Evolutionary conservation across 176 grass and related monocot species (phyloP), one percentile per base, ranked within the genome.

Genomic region (Microstegium vimineum): DNA sequence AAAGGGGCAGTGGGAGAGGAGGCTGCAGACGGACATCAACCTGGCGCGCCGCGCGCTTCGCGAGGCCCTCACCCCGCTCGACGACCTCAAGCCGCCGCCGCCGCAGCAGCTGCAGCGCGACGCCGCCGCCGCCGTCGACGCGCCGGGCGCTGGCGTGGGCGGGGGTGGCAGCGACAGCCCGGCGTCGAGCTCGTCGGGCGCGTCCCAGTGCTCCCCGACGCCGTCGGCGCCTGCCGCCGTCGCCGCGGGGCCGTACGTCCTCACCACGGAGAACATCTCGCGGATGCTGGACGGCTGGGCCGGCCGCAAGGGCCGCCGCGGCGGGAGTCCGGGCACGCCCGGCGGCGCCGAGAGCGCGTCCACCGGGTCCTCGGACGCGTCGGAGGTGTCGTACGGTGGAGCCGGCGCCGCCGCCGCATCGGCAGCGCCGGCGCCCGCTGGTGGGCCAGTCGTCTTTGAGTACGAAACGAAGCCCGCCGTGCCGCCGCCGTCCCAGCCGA

Each of bases 1-100:
- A 67, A 97, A 97, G 80, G 90, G 90, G 5, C 94, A 92, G 82
- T 97, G 94, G 92, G 94, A 94, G 88, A 74, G 86, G 74, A 61
- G 90, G 8, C 74, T 97, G 18, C 94, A 97, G 80, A 97, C 90
- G 7, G 88, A 97, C 86, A 91, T 94, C 81, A 73, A 89, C 92
- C 83, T 85, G 66, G 94, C 92, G 1, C 91, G 91, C 63, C 90
- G 87, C 61, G 92, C 90, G 42, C 83, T 97, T 1, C 75, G 81
- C 5, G 88, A 97, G 59, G 94, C 94, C 0, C 76, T 94, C 1
- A 86, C 88, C 28, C 81, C 88, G 31, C 81, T 89, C 15, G 85
- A 84, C 17, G 88, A 77, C 83, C 18, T 47, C 35, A 77, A 86
- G 77, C 56, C 66, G 33, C 30, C 23, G 42, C 75, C 14, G 85